Evolutionary conservation across 805 yeast genomes (phyloP), one percentile per base, ranked within the genome.

Genomic region (Clavispora fructus): DNA sequence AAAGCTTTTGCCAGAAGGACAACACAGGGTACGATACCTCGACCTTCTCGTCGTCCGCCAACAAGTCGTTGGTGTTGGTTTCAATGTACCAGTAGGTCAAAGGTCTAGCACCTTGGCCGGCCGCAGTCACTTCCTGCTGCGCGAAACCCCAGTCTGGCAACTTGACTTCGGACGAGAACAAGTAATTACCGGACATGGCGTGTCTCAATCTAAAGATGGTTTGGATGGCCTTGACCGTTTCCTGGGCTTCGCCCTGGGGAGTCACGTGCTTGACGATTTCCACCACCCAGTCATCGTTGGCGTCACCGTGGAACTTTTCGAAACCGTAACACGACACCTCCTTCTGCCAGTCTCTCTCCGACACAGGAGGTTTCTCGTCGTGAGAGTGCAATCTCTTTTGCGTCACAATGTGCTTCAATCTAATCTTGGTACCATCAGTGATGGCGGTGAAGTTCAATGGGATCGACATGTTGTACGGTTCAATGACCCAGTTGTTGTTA

Each of bases 81-180:
- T 87, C 95, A 56, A 87, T 69, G 64, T 84, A 82, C 92, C 92
- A 87, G 52, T 78, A 71, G 31, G 82, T 71, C 56, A 82, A 74
- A 14, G 77, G 71, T 46, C 78, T 68, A 45, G 74, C 71, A 63
- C 91, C 94, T 55, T 80, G 85, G 16, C 77, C 64, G 32, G 95
- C 89, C 69, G 91, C 78, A 3, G 91, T 80, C 44, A 87, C 95
- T 69, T 87, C 95, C 64, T 83, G 91, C 65, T 87, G 95, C 51
- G 81, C 85, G 54, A 82, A 84, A 1, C 86, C 95, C 91, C 94
- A 86, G 43, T 78, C 79, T 50, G 95, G 95, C 58, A 87, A 74
- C 61, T 84, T 84, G 12, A 77, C 79, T 47, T 79, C 83, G 54
- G 81, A 85, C n/a, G 94, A 83, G 64, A 85, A 87, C 56, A 87